These are phyloP conservation scores for Apiospora saccharicola DNA, from an alignment of 2,329 filamentous ascomycete genomes.

Conservation along the genomic window DNA sequence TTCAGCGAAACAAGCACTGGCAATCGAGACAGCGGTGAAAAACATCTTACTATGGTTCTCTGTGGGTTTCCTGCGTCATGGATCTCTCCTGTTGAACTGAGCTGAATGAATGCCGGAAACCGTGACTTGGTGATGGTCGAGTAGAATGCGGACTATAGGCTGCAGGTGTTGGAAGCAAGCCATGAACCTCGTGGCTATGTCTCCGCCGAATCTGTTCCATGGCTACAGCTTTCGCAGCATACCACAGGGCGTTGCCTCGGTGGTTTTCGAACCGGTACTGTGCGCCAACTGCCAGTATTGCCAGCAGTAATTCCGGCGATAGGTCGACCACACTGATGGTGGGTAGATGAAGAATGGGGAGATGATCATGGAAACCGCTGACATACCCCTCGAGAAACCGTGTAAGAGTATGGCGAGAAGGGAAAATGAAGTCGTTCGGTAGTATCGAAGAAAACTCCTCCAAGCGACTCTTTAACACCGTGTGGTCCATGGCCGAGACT, in stretches of 20 bases:
- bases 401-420: constrained; percentile 72
- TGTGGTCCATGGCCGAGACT: constrained; percentile 63
- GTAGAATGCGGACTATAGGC: constrained; percentile 68
- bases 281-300: constrained; percentile 71
- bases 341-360: constrained; percentile 71
- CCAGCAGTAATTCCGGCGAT: constrained; percentile 72
- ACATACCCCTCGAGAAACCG: constrained; percentile 76
- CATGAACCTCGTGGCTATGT: constrained; percentile 64
- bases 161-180: constrained; percentile 62
- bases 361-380: constrained; percentile 67
- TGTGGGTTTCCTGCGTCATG: constrained; percentile 64
- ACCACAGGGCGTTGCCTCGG: constrained; percentile 66
- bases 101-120: constrained; percentile 65
- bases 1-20: constrained; percentile 22
- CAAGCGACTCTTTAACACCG: constrained; percentile 63
- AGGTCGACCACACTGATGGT: constrained; percentile 69
- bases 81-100: constrained; percentile 65
- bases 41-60: constrained; percentile 63
- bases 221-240: constrained; percentile 65
- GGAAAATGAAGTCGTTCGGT: constrained; percentile 70
- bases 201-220: constrained; percentile 65
- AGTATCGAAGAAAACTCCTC: constrained; percentile 68
- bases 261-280: constrained; percentile 70
- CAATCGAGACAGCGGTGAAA: neutral
- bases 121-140: constrained; percentile 63